A percentile compares a stretch with the other conserved stretches of the same genome.
These are phyloP conservation scores for Tricholoma terreum DNA, from an alignment of 768 basidiomycete genomes.

Conservation along the genomic window DNA sequence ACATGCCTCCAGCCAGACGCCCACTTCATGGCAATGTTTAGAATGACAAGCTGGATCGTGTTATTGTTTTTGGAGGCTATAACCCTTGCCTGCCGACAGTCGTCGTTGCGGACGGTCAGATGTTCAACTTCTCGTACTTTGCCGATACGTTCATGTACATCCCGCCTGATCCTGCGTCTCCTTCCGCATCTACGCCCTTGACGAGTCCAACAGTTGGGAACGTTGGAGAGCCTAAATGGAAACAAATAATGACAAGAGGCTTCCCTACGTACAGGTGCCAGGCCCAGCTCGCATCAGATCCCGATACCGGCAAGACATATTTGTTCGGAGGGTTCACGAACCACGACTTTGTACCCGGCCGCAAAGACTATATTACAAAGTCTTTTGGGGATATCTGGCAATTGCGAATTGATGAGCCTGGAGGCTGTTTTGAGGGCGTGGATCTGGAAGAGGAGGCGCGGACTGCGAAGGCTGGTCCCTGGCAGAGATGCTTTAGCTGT, in stretches of 20 bases:
- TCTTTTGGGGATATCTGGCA: constrained; percentile 39
- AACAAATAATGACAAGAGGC: constrained; percentile 38
- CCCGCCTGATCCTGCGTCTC: constrained; percentile 15
- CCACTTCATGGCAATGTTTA: constrained; percentile 9
- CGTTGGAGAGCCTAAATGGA: constrained; percentile 22
- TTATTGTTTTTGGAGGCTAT: constrained; percentile 40
- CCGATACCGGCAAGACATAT: constrained; percentile 33
- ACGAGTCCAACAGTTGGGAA: constrained; percentile 4
- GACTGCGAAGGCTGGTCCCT: constrained; percentile 35
- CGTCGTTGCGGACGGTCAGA: constrained; percentile 11
- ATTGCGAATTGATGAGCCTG: constrained; percentile 32
- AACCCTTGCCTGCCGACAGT: constrained; percentile 26
- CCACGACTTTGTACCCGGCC: constrained; percentile 31
- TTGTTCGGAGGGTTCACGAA: constrained; percentile 41
- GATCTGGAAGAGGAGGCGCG: constrained; percentile 35
- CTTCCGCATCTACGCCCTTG: constrained; percentile 5
- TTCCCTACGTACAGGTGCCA: constrained; percentile 42
- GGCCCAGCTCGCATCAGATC: constrained; percentile 30
- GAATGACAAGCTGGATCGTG: constrained; percentile 33
- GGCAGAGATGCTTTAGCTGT: constrained; percentile 39
- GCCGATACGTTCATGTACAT: constrained; percentile 38
- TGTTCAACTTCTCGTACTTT: constrained; percentile 35
- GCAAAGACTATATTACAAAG: constrained; percentile 23
- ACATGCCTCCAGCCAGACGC: background rate
- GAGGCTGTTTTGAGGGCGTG: constrained; percentile 35